A percentile compares a stretch with the other conserved stretches of the same genome.
Evolutionary conservation across 371 early-diverging fungal species (phyloP).

Genomic region (Mortierella sp.): DNA sequence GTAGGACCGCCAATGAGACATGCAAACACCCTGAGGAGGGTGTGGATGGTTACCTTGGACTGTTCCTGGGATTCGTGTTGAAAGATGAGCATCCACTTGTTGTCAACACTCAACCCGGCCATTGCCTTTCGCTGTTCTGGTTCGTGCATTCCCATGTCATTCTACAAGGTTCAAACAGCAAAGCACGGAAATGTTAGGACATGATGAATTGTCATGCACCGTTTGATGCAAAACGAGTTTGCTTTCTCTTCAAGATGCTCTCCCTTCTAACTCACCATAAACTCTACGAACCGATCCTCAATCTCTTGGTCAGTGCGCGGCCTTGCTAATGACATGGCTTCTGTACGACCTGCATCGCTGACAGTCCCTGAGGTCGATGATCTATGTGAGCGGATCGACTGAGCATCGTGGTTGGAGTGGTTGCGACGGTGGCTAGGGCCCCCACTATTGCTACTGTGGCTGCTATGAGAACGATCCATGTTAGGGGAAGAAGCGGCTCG

Average conservation of each 20-base stretch:
- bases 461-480: slow-evolving; percentile 39
- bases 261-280: slow-evolving; percentile 37
- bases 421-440: not conserved
- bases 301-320: slow-evolving; percentile 52
- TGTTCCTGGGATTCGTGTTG: slow-evolving; percentile 52
- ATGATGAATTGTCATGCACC: not conserved
- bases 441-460: slow-evolving; percentile 12
- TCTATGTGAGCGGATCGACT: slow-evolving; percentile 36
- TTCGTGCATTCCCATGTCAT: slow-evolving; percentile 53
- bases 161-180: slow-evolving; percentile 12
- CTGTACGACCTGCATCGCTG: slow-evolving; percentile 44
- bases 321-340: slow-evolving; percentile 43
- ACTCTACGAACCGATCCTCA: slow-evolving; percentile 51
- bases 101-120: slow-evolving; percentile 36
- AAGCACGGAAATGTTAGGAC: not conserved
- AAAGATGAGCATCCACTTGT: slow-evolving; percentile 52
- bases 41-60: slow-evolving; percentile 49
- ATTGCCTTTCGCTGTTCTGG: slow-evolving; percentile 43
- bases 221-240: not conserved
- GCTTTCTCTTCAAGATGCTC: not conserved
- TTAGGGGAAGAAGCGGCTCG: slow-evolving; percentile 8
- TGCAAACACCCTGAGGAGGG: no score
- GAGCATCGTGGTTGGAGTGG: slow-evolving; percentile 34
- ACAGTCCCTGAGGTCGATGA: slow-evolving; percentile 41
- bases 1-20: no score